Conservation (phyloP, 1,139 yeast species). For the Taphrina pruni region DNA sequence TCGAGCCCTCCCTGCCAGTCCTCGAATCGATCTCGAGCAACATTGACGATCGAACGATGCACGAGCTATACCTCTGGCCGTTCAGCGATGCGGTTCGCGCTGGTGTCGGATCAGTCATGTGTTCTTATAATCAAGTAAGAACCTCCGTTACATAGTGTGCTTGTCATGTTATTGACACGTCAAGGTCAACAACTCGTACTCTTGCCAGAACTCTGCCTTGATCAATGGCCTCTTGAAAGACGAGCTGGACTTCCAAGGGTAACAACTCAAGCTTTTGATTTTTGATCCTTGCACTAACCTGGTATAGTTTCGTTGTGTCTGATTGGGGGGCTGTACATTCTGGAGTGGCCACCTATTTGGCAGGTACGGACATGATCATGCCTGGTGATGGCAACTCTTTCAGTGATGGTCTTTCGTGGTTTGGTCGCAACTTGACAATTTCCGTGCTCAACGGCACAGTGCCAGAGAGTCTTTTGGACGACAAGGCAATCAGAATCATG, state of each 20-base stretch:
- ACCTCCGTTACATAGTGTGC: neutral
- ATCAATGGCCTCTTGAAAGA: conserved; percentile 64
- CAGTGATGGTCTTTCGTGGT: conserved; percentile 53
- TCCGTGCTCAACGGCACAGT: conserved; percentile 64
- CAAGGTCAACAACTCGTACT: conserved; percentile 61
- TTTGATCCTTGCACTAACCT: neutral
- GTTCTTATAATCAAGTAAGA: conserved; percentile 60
- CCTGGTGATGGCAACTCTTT: conserved; percentile 55
- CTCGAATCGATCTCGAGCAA: conserved; percentile 52
- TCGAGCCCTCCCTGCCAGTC: conserved; percentile 18
- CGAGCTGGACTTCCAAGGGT: conserved; percentile 71
- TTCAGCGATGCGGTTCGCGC: conserved; percentile 68
- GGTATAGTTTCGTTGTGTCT: conserved; percentile 57
- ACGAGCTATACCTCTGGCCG: conserved; percentile 70
- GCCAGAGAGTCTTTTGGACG: conserved; percentile 63
- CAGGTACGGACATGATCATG: conserved; percentile 73
- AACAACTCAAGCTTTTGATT: neutral
- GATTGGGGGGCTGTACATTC: conserved; percentile 71
- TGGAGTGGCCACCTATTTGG: conserved; percentile 63
- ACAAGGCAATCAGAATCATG: conserved; percentile 66
- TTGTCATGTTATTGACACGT: neutral
- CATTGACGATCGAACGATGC: conserved; percentile 68
- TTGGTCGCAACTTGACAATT: conserved; percentile 65
- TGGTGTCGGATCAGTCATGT: conserved; percentile 68
- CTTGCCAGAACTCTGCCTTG: conserved; percentile 66